Base-by-base conservation (phyloP, 768 basidiomycete species). In the Rhizopogon vinicolor region DNA sequence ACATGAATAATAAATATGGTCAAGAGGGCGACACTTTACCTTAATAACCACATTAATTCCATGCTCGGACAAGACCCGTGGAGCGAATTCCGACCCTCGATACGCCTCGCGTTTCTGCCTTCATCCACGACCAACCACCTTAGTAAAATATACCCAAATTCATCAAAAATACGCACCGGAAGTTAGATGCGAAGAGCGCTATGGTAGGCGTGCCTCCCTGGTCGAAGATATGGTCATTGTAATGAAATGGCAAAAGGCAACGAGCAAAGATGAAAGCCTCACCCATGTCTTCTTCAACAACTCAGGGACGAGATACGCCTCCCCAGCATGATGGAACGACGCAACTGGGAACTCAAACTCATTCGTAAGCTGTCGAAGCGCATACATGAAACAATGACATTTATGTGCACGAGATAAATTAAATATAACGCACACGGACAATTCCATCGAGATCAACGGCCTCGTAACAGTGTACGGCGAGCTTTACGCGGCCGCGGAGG, bases 31-130 rank as follows among this genome's bases (percentile, higher is more conserved):
- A 12, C 5, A 63, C 64, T 33, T 7, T 53, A 79, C 89, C 81
- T 94, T 93, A 83, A 93, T 84, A 9, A 85, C 72, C 4, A 92
- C 85, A 0, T 77, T 76, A 45, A 93, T 65, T 3, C 84, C 87
- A 44, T 84, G 73, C 45, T 87, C 80, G 2, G 85, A 78, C 5
- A 95, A 74, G 48, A 94, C 78, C 33, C 84, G 83, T 5, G 90
- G 82, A 0, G 92, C 90, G 62, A 89, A 94, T 61, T 89, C 89
- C 1, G 89, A 87, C 1, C 83, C 82, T 44, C 89, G 77, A 66
- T 89, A 95, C 0, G 90, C 81, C 69, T 97, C 93, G 8, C 86
- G 81, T 70, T 93, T 94, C 61, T 84, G 82, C 40, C 89, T 82
- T 40, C 59, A 39, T 35, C 40, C 31, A 25, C 19, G 29, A 6